Conservation (phyloP, 768 basidiomycete genomes). For the Xerocomellus chrysenteron region DNA sequence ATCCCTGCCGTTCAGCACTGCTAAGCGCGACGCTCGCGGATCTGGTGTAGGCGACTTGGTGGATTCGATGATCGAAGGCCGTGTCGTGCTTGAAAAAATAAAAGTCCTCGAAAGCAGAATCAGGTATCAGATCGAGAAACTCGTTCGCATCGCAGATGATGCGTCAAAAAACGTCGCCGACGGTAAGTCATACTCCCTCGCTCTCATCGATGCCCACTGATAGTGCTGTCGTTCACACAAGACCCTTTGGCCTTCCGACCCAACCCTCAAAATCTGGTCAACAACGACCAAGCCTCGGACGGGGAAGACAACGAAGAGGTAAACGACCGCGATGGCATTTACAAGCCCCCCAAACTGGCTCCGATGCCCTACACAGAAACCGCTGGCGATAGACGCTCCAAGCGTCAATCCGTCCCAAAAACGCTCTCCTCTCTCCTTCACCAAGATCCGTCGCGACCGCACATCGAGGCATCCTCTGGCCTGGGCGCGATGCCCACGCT, state of each 20-base stretch:
- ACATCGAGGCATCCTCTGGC: slow-evolving; percentile 70
- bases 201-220: neutral
- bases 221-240: slow-evolving; percentile 33
- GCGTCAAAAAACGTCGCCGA: too few relatives aligned
- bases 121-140: too few relatives aligned
- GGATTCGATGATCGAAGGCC: slow-evolving; percentile 74
- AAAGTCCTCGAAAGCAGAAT: slow-evolving; percentile 62
- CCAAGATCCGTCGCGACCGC: slow-evolving; percentile 59
- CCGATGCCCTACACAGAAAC: slow-evolving; percentile 81
- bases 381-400: slow-evolving; percentile 43
- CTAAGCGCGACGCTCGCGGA: too few relatives aligned
- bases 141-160: too few relatives aligned
- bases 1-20: slow-evolving; percentile 47
- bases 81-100: slow-evolving; percentile 86
- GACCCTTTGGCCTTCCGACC: slow-evolving; percentile 37
- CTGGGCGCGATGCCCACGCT: slow-evolving; percentile 61
- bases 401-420: slow-evolving; percentile 47
- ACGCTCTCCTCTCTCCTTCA: slow-evolving; percentile 57
- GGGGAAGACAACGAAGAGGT: slow-evolving; percentile 19
- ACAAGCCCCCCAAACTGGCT: slow-evolving; percentile 54
- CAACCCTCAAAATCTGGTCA: slow-evolving; percentile 69
- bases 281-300: slow-evolving; percentile 32
- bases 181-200: neutral
- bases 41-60: slow-evolving; percentile 51
- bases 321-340: slow-evolving; percentile 50